phyloP scores from a whole-genome alignment of 495 filamentous ascomycete species.

The Glutinoglossum americanum region DNA sequence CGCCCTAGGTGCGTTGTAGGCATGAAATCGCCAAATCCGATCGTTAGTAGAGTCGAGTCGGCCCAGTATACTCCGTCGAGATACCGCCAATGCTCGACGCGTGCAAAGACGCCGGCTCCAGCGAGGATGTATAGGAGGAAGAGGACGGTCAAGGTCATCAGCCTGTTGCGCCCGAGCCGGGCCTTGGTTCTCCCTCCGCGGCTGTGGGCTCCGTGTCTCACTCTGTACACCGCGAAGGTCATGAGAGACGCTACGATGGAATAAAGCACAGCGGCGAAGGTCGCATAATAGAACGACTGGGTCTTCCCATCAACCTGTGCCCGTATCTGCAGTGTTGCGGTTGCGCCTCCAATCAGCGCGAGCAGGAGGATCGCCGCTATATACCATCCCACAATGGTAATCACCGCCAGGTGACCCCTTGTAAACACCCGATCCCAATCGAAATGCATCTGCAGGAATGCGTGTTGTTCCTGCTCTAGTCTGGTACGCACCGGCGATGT shows the following conservation, averaged over 20 bases:
- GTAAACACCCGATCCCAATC: neutral
- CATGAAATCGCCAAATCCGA: constrained; percentile 53
- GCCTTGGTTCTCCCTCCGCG: constrained; percentile 23
- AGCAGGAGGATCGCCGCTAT: constrained; percentile 45
- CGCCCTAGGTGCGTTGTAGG: constrained; percentile 40
- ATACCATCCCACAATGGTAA: constrained; percentile 44
- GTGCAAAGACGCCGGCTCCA: constrained; percentile 48
- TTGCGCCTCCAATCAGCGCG: constrained; percentile 33
- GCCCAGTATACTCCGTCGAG: constrained; percentile 69
- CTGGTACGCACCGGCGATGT: neutral
- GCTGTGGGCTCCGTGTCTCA: constrained; percentile 30
- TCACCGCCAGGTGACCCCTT: constrained; percentile 11
- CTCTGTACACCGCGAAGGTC: constrained; percentile 44
- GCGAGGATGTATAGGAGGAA: constrained; percentile 55
- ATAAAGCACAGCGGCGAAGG: constrained; percentile 56
- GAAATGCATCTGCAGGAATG: neutral
- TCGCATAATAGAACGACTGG: constrained; percentile 63
- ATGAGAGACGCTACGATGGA: constrained; percentile 55
- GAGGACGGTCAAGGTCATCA: constrained; percentile 73
- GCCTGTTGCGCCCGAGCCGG: constrained; percentile 36
- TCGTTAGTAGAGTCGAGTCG: constrained; percentile 63
- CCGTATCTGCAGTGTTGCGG: constrained; percentile 20
- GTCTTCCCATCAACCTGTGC: constrained; percentile 16
- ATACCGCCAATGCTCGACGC: constrained; percentile 57
- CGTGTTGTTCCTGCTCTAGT: neutral